These are phyloP conservation scores for Metschnikowia arizonensis DNA, from an alignment of 805 yeast species.

Conservation along the genomic window DNA sequence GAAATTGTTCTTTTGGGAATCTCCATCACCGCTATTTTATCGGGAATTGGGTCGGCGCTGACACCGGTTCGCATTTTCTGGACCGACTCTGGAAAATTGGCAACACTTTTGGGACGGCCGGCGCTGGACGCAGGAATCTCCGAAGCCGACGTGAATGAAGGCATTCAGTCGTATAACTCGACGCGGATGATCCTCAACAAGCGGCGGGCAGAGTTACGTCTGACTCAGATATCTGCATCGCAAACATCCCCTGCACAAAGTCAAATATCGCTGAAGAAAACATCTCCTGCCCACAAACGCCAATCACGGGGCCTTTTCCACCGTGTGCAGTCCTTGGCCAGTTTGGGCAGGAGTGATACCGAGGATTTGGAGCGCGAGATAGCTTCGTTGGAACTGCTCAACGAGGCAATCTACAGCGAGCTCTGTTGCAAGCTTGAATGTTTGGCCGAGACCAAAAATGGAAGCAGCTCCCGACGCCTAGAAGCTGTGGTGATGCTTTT, in stretches of 20 bases:
- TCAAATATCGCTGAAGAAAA: too few relatives aligned
- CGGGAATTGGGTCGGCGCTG: slow-evolving; percentile 51
- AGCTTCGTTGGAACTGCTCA: slow-evolving; percentile 31
- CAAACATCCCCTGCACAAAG: too few relatives aligned
- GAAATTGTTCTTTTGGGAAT: slow-evolving; percentile 48
- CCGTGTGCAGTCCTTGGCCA: slow-evolving; percentile 38
- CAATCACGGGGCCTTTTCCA: slow-evolving; percentile 25
- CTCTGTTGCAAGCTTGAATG: slow-evolving; percentile 19
- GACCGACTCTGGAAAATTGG: slow-evolving; percentile 5
- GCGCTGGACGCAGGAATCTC: neutral
- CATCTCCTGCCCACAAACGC: slow-evolving; percentile 26
- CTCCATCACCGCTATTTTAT: slow-evolving; percentile 45
- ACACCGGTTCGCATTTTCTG: slow-evolving; percentile 31
- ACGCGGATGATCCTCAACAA: slow-evolving; percentile 33
- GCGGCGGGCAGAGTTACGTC: slow-evolving; percentile 31
- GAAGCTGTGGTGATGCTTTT: slow-evolving; percentile 9
- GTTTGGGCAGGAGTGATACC: slow-evolving; percentile 26
- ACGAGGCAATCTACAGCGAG: slow-evolving; percentile 29
- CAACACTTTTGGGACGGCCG: neutral
- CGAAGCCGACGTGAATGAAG: slow-evolving; percentile 20
- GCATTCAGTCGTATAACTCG: slow-evolving; percentile 40
- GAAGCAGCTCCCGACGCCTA: neutral
- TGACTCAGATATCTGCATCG: too few relatives aligned
- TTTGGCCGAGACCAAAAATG: neutral
- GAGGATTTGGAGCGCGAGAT: slow-evolving; percentile 39